A percentile compares a stretch with the other conserved stretches of the same genome.
Evolutionary conservation across 768 basidiomycete species (phyloP).

Genomic region (Leccinum sublutescens): DNA sequence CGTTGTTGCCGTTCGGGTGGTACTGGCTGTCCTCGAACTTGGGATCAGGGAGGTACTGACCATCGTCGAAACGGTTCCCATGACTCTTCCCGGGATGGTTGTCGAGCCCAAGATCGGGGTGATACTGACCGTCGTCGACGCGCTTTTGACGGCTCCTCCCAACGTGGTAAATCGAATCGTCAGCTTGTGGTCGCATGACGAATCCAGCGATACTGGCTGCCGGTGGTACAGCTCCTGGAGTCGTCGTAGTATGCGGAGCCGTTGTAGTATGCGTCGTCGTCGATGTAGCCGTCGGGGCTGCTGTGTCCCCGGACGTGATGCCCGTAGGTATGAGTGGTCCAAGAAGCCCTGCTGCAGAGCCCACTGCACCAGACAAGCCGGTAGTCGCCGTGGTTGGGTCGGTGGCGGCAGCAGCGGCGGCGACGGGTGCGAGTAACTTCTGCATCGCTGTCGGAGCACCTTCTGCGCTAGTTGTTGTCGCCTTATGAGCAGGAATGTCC

Average conservation of each 20-base stretch:
- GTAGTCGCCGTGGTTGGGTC: neutral
- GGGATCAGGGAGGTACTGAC: constrained; percentile 12
- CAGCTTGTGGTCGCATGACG: neutral
- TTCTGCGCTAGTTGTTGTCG: neutral
- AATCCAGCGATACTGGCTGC: neutral
- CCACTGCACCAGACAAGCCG: neutral
- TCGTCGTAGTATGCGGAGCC: neutral
- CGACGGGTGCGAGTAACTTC: neutral
- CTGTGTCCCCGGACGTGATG: neutral
- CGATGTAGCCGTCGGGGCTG: neutral
- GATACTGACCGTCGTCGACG: constrained; percentile 11
- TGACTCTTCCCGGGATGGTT: constrained; percentile 1
- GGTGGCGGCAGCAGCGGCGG: neutral
- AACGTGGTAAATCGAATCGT: neutral
- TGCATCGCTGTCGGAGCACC: neutral
- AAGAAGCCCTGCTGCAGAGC: neutral
- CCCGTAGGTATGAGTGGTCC: neutral
- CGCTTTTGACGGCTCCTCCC: neutral
- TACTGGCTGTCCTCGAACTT: constrained; percentile 1
- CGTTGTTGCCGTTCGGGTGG: neutral
- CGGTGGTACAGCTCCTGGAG: neutral
- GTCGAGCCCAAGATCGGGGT: constrained; percentile 7
- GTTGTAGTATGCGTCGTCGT: neutral
- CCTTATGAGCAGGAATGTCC: neutral
- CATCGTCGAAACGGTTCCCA: constrained; percentile 10